Evolutionary conservation across 2,329 filamentous ascomycete genomes (phyloP), one percentile per base, ranked within the genome.

Genomic region (Chrysosporium queenslandicum): DNA sequence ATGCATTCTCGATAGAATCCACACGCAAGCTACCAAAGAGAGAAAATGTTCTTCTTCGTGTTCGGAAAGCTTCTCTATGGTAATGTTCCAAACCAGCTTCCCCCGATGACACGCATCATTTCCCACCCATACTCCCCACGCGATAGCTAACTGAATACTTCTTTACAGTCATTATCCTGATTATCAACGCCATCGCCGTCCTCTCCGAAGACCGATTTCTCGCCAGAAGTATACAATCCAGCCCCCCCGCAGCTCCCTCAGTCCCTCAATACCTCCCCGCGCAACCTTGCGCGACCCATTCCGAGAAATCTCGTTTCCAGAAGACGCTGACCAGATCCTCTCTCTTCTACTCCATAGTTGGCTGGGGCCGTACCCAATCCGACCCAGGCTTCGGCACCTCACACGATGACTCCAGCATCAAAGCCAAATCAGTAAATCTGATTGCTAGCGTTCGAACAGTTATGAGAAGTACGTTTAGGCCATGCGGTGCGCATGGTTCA

Each of bases 151-250:
- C 52, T 27, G 53, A 55, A 55, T 50, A 52, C 50, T 5, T 12
- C 36, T 9, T 20, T 56, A 27, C 56, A 89, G 86, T 91, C 60
- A 79, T 82, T 61, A 77, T 94, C 67, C 87, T 97, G 64, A 80
- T 97, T 66, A 83, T 92, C 71, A 98, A 98, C 71, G 87, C 88
- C 59, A 85, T 97, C 66, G 88, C 90, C 58, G 82, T 96, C 65
- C 85, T 97, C 59, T 94, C 88, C 62, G 90, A 95, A 80, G 89
- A 95, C 72, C 85, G 89, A 57, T 95, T 95, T 70, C 86, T 95
- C 59, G 86, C 84, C 53, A 82, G 87, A 70, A 89, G 72, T 84
- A 82, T 70, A 56, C 18, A 29, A 29, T n/a, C 29, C 41, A 2
- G 16, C 37, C 14, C 3, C 37, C 39, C 30, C 5, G n/a, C 29